Percentiles rank a stretch among this genome's conserved stretches.
phyloP scores from a whole-genome alignment of 148 eudicot species.

The Agrostemma githago region DNA sequence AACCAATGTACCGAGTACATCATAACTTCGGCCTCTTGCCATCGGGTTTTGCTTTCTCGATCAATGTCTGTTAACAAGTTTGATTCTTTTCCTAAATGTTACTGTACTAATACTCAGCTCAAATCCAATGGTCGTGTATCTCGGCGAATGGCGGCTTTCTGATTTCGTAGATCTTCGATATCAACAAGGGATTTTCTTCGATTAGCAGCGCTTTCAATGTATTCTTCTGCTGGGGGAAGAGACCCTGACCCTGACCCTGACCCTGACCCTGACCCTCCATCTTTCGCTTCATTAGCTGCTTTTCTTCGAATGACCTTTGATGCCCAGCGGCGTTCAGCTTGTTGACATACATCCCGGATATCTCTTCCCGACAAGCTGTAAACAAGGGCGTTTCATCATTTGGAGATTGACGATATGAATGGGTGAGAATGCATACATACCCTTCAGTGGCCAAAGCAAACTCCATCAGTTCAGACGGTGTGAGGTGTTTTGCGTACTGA shows the following conservation, averaged over 20 bases:
- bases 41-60: neutral
- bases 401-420: neutral
- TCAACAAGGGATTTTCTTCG: conserved; percentile 42
- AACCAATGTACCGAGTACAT: too few species aligned
- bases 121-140: conserved; percentile 56
- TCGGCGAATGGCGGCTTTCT: conserved; percentile 19
- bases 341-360: conserved; percentile 87
- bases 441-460: conserved; percentile 68
- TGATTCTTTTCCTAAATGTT: neutral
- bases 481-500: conserved; percentile 92
- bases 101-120: conserved; percentile 22
- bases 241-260: too few species aligned
- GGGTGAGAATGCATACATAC: conserved; percentile 36
- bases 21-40: neutral
- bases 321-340: conserved; percentile 97
- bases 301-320: conserved; percentile 86
- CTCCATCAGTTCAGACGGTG: conserved; percentile 55
- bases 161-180: conserved; percentile 39
- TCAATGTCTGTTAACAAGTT: neutral
- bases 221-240: conserved; percentile 77
- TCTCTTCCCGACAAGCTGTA: conserved; percentile 87
- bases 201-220: conserved; percentile 51
- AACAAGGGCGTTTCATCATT: neutral
- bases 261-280: too few species aligned
- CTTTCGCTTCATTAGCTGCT: conserved; percentile 25